Percentiles rank a stretch among this genome's conserved stretches.
These are phyloP conservation scores for Ammopiptanthus mongolicus DNA, from an alignment of 306 rosid species.

Conservation along the genomic window DNA sequence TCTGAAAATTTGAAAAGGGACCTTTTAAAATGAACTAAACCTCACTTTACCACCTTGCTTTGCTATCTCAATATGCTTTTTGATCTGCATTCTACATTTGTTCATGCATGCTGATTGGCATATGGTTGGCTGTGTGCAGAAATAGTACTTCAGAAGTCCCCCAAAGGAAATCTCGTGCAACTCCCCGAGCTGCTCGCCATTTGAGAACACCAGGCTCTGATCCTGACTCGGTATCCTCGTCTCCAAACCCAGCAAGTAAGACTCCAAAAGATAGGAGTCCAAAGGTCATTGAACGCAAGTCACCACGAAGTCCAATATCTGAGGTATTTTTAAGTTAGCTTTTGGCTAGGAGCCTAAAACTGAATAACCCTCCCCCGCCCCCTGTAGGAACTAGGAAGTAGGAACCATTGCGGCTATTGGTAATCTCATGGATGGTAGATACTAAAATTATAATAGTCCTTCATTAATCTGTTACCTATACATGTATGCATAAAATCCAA, in stretches of 20 bases:
- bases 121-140: conserved; percentile 39
- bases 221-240: conserved; percentile 36
- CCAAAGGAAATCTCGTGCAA: conserved; percentile 56
- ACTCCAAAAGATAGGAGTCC: conserved; percentile 64
- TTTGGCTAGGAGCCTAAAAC: background rate
- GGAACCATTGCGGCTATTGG: background rate
- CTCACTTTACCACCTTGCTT: background rate
- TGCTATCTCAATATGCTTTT: background rate
- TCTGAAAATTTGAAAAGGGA: background rate
- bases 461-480: background rate
- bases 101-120: conserved; percentile 7
- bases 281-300: conserved; percentile 48
- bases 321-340: conserved; percentile 44
- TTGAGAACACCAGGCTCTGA: conserved; percentile 45
- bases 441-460: background rate
- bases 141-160: conserved; percentile 52
- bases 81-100: background rate
- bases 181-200: conserved; percentile 50
- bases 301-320: conserved; percentile 52
- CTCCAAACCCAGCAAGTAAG: conserved; percentile 42
- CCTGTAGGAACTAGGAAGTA: background rate
- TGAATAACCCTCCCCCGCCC: background rate
- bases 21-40: background rate
- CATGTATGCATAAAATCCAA: background rate
- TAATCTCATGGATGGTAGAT: background rate